Evolutionary conservation across 2,329 filamentous ascomycete species (phyloP).

Genomic region (Aspergillus tanneri): DNA sequence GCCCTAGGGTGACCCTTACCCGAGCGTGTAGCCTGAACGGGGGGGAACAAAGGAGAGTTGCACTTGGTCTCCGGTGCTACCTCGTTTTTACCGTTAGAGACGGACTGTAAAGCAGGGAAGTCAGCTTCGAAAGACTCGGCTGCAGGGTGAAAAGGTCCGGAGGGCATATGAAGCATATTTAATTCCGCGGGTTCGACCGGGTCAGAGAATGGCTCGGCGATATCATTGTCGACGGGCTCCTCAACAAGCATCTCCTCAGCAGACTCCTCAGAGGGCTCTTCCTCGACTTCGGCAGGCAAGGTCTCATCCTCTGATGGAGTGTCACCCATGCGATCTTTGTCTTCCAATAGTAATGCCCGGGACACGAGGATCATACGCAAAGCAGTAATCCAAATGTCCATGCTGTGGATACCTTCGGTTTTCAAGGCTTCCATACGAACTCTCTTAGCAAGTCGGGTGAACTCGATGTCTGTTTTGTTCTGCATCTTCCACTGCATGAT

Average conservation of each 20-base stretch:
- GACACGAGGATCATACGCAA: slow-evolving; percentile 30
- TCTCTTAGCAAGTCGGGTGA: slow-evolving; percentile 29
- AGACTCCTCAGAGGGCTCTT: background rate
- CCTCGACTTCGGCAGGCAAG: background rate
- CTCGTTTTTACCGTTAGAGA: background rate
- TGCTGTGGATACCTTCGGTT: slow-evolving; percentile 23
- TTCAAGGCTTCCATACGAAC: slow-evolving; percentile 30
- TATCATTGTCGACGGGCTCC: background rate
- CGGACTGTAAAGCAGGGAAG: slow-evolving; percentile 22
- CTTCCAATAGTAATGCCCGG: slow-evolving; percentile 34
- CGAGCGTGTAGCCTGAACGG: background rate
- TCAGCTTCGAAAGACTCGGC: slow-evolving; percentile 17
- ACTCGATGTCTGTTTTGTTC: slow-evolving; percentile 25
- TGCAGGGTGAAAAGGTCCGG: slow-evolving; percentile 18
- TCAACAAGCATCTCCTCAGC: no score
- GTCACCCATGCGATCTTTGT: slow-evolving; percentile 19
- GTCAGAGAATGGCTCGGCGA: background rate
- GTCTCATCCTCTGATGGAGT: background rate
- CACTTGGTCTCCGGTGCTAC: background rate
- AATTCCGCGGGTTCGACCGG: no score
- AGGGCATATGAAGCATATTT: background rate
- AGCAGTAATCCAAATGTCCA: slow-evolving; percentile 30
- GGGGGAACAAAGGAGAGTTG: background rate
- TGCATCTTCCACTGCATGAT: slow-evolving; percentile 23
- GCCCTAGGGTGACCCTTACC: no score